A percentile compares a stretch with the other conserved stretches of the same genome.
Conservation (phyloP, 2,329 filamentous ascomycete genomes). For the Aspergillus proliferans region DNA sequence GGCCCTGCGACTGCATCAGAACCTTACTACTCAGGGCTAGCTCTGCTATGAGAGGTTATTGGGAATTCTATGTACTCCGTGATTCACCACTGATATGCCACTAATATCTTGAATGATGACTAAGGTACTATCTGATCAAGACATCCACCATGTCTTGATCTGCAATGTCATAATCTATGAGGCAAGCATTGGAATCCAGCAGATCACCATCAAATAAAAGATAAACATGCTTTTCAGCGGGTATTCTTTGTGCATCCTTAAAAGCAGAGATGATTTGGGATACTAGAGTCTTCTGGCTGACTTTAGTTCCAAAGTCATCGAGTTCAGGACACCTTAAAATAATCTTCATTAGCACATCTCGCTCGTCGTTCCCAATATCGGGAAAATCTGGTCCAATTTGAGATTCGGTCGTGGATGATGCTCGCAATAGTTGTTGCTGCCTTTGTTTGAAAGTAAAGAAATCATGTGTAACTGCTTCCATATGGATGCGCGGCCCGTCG, state of each 20-base stretch:
- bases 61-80: neutral
- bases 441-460: constrained; percentile 40
- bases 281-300: constrained; percentile 48
- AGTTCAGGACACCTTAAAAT: constrained; percentile 48
- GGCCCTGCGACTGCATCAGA: too few relatives aligned
- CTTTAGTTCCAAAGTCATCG: constrained; percentile 46
- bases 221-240: constrained; percentile 48
- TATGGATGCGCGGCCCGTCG: constrained; percentile 56
- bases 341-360: constrained; percentile 38
- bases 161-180: constrained; percentile 64
- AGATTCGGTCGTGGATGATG: constrained; percentile 3
- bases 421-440: neutral
- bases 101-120: neutral
- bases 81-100: neutral
- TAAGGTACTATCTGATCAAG: constrained; percentile 46
- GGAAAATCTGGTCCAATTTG: neutral
- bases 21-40: too few relatives aligned
- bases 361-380: constrained; percentile 9
- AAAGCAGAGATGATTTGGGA: constrained; percentile 59
- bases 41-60: too few relatives aligned
- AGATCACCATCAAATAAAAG: constrained; percentile 71
- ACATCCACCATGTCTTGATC: constrained; percentile 74
- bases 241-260: constrained; percentile 49
- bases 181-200: constrained; percentile 54
- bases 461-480: constrained; percentile 71